phyloP scores from a whole-genome alignment of 2,329 filamentous ascomycete species.

The Albophoma yamanashiensis region DNA sequence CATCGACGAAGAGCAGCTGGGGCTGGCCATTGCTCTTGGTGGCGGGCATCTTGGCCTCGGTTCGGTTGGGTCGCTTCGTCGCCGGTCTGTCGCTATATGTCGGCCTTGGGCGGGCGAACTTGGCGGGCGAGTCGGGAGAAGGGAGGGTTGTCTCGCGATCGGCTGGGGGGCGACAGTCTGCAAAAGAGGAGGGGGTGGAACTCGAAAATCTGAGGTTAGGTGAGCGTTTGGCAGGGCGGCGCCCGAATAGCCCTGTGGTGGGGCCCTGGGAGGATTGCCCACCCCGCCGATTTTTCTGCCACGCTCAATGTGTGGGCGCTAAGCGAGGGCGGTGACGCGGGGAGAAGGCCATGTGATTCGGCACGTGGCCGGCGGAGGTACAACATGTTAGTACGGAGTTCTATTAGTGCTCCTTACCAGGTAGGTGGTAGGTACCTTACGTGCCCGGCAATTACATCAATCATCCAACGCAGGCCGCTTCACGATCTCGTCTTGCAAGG shows the following conservation, averaged over 20 bases:
- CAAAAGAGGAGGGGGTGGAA: slow-evolving; percentile 10
- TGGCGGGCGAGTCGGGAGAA: background rate
- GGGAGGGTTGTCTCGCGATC: slow-evolving; percentile 12
- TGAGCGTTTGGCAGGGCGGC: slow-evolving; percentile 16
- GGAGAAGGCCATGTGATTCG: slow-evolving; percentile 8
- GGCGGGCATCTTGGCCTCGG: slow-evolving; percentile 12
- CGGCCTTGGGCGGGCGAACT: slow-evolving; percentile 2
- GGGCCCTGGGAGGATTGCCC: slow-evolving; percentile 15
- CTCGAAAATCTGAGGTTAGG: slow-evolving; percentile 15
- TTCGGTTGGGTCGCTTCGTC: slow-evolving; percentile 6
- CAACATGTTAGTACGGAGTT: too few species aligned
- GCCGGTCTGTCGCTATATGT: slow-evolving; percentile 8
- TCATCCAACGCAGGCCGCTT: too few species aligned
- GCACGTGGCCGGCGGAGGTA: slow-evolving; percentile 8
- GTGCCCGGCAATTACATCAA: too few species aligned
- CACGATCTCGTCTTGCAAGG: too few species aligned
- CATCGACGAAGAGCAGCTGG: slow-evolving; percentile 71
- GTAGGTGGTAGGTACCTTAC: too few species aligned
- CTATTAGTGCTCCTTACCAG: too few species aligned
- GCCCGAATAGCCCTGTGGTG: slow-evolving; percentile 28
- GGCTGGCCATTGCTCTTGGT: slow-evolving; percentile 36
- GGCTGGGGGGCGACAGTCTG: slow-evolving; percentile 5
- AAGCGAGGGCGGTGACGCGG: slow-evolving; percentile 27
- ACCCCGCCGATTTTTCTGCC: slow-evolving; percentile 30
- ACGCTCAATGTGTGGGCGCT: slow-evolving; percentile 25